These are phyloP conservation scores for Mariannaea sp. DNA, from an alignment of 2,329 filamentous ascomycete genomes.

Conservation along the genomic window DNA sequence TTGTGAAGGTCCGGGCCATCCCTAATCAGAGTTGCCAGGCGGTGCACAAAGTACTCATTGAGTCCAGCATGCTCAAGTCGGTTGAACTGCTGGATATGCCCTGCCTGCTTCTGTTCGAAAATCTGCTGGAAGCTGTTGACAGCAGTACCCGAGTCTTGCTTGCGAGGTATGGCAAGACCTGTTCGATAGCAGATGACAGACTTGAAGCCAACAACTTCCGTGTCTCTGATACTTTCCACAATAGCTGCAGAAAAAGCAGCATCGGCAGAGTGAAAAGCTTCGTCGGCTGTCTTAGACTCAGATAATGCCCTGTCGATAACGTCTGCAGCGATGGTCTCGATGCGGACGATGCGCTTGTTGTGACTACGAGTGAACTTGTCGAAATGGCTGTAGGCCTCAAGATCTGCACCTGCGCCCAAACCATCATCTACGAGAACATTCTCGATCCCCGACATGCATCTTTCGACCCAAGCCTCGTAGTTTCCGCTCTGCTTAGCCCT, in stretches of 20 bases:
- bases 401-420: slow-evolving; percentile 58
- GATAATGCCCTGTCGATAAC: slow-evolving; percentile 57
- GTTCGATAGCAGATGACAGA: slow-evolving; percentile 82
- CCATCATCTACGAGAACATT: slow-evolving; percentile 81
- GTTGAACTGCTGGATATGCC: slow-evolving; percentile 44
- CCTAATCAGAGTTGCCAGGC: slow-evolving; percentile 63
- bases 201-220: slow-evolving; percentile 79
- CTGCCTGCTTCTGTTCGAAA: slow-evolving; percentile 30
- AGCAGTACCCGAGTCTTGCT: slow-evolving; percentile 49
- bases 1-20: slow-evolving; percentile 49
- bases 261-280: slow-evolving; percentile 44
- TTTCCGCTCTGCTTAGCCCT: slow-evolving; percentile 48
- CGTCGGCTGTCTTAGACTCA: slow-evolving; percentile 34
- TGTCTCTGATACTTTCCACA: slow-evolving; percentile 61
- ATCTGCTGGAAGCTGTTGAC: slow-evolving; percentile 48
- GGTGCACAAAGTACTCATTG: slow-evolving; percentile 72
- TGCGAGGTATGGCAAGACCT: slow-evolving; percentile 64
- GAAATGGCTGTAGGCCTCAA: slow-evolving; percentile 67
- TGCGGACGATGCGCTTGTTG: slow-evolving; percentile 76
- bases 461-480: slow-evolving; percentile 61
- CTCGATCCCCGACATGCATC: slow-evolving; percentile 74
- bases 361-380: slow-evolving; percentile 65
- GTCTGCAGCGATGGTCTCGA: slow-evolving; percentile 72
- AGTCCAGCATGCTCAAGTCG: slow-evolving; percentile 66
- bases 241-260: slow-evolving; percentile 52